phyloP scores from a whole-genome alignment of 345 rosid genomes.

The Orychophragmus violaceus region DNA sequence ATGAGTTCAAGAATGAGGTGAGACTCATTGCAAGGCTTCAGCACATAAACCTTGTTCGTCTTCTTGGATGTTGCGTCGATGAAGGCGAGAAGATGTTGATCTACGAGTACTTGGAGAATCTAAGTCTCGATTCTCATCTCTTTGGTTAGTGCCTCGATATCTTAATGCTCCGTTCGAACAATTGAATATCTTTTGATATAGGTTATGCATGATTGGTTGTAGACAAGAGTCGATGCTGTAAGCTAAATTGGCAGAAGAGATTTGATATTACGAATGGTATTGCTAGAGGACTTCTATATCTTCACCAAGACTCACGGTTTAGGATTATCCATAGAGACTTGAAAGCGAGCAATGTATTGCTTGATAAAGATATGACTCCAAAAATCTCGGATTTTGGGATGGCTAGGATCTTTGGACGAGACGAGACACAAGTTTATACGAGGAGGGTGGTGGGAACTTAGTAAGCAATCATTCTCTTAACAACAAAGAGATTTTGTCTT shows the following conservation, averaged over 20 bases:
- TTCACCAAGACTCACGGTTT: slow-evolving; percentile 78
- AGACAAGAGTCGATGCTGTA: slow-evolving; percentile 32
- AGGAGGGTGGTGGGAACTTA: background rate
- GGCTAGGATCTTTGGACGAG: slow-evolving; percentile 41
- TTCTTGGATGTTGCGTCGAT: slow-evolving; percentile 63
- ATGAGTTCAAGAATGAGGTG: slow-evolving; percentile 86
- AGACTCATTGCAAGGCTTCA: slow-evolving; percentile 74
- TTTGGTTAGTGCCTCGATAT: slow-evolving; percentile 44
- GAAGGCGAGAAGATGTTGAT: slow-evolving; percentile 68
- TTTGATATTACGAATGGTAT: background rate
- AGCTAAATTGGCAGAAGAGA: background rate
- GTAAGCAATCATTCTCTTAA: background rate
- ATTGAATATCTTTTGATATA: background rate
- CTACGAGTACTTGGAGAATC: slow-evolving; percentile 77
- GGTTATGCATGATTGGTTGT: slow-evolving; percentile 2
- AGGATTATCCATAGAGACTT: slow-evolving; percentile 78
- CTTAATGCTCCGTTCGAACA: background rate
- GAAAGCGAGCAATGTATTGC: slow-evolving; percentile 72
- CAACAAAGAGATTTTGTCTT: background rate
- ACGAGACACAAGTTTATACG: background rate
- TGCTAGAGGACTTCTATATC: slow-evolving; percentile 34
- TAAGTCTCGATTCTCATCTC: slow-evolving; percentile 63
- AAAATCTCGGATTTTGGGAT: slow-evolving; percentile 85
- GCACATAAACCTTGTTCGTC: slow-evolving; percentile 70
- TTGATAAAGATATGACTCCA: slow-evolving; percentile 58